Evolutionary conservation across 495 filamentous ascomycete genomes (phyloP), one percentile per base, ranked within the genome.

Genomic region (Cladorrhinum samala): DNA sequence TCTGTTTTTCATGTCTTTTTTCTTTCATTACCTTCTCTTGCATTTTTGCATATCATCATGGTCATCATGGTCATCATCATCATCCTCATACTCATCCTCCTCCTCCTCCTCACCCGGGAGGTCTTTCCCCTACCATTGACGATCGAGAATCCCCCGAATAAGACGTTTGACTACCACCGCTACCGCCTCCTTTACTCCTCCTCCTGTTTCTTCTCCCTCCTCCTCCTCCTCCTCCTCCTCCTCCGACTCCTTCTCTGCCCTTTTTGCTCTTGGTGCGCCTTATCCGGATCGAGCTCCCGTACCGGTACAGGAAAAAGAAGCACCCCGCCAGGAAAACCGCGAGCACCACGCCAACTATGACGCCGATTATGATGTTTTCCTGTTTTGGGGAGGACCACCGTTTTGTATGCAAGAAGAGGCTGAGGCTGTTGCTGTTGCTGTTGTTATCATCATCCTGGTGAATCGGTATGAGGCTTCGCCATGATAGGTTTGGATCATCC

Each of bases 331-430:
- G 36, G 44, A 72, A 72, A 5, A 61, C 50, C 14, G 65, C 52
- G 6, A 72, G 51, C 30, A 67, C 55, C 38, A 72, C 49, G 20
- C 67, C 68, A 50, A 69, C 68, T 9, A 65, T 57, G 9, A 63
- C 64, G 25, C 66, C 68, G 42, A 70, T 70, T 1, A 59, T 70
- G 46, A 58, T 58, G 46, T 70, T 68, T 38, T 59, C 27, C 11
- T 33, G 60, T 37, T 50, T n/a, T 6, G 53, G 60, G 41, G 60
- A 49, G 1, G 54, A 16, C 24, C 47, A 48, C 9, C 42, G 42
- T 24, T 45, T 45, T 45, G 20, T n/a, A 5, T 17, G n/a, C n/a
- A 41, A 8, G 39, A 41, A 7, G 39, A 41, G 3, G 20, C 9
- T 14, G 39, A 18, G 13, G n/a, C n/a, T n/a, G n/a, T n/a, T n/a